phyloP scores from a whole-genome alignment of 805 yeast species.

The Candida pini region DNA sequence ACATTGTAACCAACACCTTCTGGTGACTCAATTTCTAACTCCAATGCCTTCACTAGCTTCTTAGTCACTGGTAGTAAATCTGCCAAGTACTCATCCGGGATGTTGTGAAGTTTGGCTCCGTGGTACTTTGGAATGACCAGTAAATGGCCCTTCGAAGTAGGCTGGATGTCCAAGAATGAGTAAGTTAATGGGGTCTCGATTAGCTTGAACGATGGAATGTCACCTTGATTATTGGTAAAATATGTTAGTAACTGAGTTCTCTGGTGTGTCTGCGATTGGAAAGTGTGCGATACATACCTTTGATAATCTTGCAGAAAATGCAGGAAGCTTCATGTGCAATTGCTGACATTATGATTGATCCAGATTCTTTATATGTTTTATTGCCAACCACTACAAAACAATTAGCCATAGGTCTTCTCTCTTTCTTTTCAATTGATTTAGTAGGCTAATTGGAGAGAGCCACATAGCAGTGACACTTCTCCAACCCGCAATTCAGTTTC shows the following conservation, averaged over 20 bases:
- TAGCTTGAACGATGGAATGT: conserved; percentile 88
- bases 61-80: conserved; percentile 88
- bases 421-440: too few relatives aligned
- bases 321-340: conserved; percentile 52
- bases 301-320: conserved; percentile 90
- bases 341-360: conserved; percentile 23
- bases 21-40: conserved; percentile 55
- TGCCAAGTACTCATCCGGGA: conserved; percentile 85
- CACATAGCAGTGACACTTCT: too few relatives aligned
- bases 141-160: conserved; percentile 85
- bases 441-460: too few relatives aligned
- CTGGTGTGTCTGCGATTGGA: neutral
- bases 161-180: conserved; percentile 91
- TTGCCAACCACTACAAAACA: too few relatives aligned
- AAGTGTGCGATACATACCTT: conserved; percentile 41
- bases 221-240: conserved; percentile 42
- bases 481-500: too few relatives aligned
- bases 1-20: conserved; percentile 78
- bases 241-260: neutral
- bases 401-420: too few relatives aligned
- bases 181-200: conserved; percentile 77
- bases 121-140: conserved; percentile 89
- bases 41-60: conserved; percentile 71
- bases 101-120: conserved; percentile 86
- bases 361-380: neutral